Evolutionary conservation across 768 basidiomycete species (phyloP), one percentile per base, ranked within the genome.

Genomic region (Lyophyllum decastes): DNA sequence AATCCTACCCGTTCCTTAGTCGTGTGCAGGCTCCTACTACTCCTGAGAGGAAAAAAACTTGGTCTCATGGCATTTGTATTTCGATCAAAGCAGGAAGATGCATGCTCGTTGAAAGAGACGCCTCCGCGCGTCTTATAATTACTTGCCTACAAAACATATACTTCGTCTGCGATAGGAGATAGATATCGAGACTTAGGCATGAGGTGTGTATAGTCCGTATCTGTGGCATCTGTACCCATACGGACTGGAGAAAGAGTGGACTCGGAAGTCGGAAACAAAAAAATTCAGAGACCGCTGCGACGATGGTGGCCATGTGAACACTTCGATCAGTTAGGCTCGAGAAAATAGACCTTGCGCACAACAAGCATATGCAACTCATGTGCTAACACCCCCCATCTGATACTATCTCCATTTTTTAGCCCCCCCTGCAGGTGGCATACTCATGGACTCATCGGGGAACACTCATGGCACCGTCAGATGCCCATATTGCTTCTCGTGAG

Each of bases 381-480:
- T 48, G 54, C 54, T 17, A 24, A 26, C 49, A 14, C 27, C 54
- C 30, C 55, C 24, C 34, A 24, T 44, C 35, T 52, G 44, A 27
- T 19, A 10, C 30, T 54, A 61, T 61, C 60, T 57, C 52, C 60
- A 61, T 57, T 27, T n/a, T 25, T 25, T 25, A 10, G 17, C 17
- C 44, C 45, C 58, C 49, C 54, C 25, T 53, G 50, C 17, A 46
- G 48, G 49, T 48, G 17, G 60, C 43, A 44, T 45, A 49, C 52
- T 52, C 52, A 57, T 59, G 54, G 53, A 49, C n/a, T n/a, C 35
- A 52, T 25, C 47, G 47, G 24, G 17, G 35, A 21, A 21, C 25
- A 22, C 54, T 50, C 50, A 53, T 53, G 57, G 55, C 59, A 40
- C 43, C 49, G 59, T 61, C 59, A 61, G 52, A 61, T 64, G 60